Evolutionary conservation across 371 early-diverging fungal species (phyloP).

Genomic region (Umbelopsis sp.): DNA sequence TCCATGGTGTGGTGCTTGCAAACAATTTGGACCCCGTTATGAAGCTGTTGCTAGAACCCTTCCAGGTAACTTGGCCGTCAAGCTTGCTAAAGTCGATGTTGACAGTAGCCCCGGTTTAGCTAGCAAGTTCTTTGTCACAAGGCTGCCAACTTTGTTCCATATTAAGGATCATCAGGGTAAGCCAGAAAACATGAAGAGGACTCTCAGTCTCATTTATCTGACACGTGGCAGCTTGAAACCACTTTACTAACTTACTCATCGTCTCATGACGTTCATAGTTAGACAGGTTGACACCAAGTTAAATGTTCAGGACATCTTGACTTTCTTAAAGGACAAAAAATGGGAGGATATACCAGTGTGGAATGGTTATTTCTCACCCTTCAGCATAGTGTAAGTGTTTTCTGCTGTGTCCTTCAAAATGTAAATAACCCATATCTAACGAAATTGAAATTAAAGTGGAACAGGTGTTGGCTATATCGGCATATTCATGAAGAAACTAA

Average conservation of each 20-base stretch:
- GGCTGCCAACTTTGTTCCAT: slow-evolving; percentile 48
- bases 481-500: slow-evolving; percentile 35
- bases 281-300: slow-evolving; percentile 15
- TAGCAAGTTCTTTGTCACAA: slow-evolving; percentile 51
- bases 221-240: slow-evolving; percentile 17
- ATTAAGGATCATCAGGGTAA: slow-evolving; percentile 46
- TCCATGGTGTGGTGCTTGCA: slow-evolving; percentile 51
- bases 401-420: not conserved
- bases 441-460: slow-evolving; percentile 27
- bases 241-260: slow-evolving; percentile 21
- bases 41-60: slow-evolving; percentile 33
- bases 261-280: not conserved
- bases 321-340: slow-evolving; percentile 29
- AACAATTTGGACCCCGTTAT: slow-evolving; percentile 36
- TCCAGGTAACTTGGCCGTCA: slow-evolving; percentile 23
- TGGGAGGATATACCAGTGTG: slow-evolving; percentile 41
- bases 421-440: slow-evolving; percentile 6
- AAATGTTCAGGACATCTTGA: slow-evolving; percentile 27
- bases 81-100: slow-evolving; percentile 42
- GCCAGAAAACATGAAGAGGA: not conserved
- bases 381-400: slow-evolving; percentile 44
- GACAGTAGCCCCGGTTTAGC: slow-evolving; percentile 45
- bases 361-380: slow-evolving; percentile 40
- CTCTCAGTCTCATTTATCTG: not conserved
- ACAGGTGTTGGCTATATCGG: slow-evolving; percentile 35